A percentile compares a stretch with the other conserved stretches of the same genome.
Conservation (phyloP, 352 stramenopile genomes). For the Phytophthora syringae region DNA sequence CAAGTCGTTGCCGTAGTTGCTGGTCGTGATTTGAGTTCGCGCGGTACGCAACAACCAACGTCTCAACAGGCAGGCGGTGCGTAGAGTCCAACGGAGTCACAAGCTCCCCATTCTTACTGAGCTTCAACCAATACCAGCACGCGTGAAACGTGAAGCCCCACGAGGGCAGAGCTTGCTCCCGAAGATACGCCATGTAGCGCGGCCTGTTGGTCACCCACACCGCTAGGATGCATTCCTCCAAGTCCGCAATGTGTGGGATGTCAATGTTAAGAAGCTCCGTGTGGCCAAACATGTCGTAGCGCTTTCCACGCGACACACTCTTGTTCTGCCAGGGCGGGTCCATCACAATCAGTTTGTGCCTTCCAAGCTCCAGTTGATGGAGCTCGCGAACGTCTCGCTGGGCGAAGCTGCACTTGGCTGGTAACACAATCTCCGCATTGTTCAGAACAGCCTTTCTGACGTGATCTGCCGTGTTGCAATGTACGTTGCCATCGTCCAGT, state of each 20-base stretch:
- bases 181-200: constrained; percentile 60
- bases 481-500: constrained; percentile 20
- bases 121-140: constrained; percentile 83
- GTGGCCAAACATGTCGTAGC: constrained; percentile 71
- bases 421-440: constrained; percentile 21
- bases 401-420: constrained; percentile 34
- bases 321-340: constrained; percentile 86
- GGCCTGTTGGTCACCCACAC: constrained; percentile 84
- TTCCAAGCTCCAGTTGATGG: constrained; percentile 21
- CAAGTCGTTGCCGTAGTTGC: constrained; percentile 38
- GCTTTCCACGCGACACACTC: constrained; percentile 59
- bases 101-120: constrained; percentile 57
- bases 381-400: constrained; percentile 36
- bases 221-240: constrained; percentile 55
- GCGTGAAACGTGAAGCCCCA: constrained; percentile 69
- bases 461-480: constrained; percentile 27
- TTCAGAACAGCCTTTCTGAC: constrained; percentile 23
- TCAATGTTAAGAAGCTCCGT: constrained; percentile 59
- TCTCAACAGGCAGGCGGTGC: constrained; percentile 74
- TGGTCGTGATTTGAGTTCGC: constrained; percentile 18
- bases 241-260: constrained; percentile 35
- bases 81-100: constrained; percentile 66
- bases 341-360: constrained; percentile 55
- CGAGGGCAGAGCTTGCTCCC: constrained; percentile 55
- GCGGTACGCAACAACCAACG: constrained; percentile 63